Conservation (phyloP, 495 filamentous ascomycete species). For the Hypoxylon fragiforme region DNA sequence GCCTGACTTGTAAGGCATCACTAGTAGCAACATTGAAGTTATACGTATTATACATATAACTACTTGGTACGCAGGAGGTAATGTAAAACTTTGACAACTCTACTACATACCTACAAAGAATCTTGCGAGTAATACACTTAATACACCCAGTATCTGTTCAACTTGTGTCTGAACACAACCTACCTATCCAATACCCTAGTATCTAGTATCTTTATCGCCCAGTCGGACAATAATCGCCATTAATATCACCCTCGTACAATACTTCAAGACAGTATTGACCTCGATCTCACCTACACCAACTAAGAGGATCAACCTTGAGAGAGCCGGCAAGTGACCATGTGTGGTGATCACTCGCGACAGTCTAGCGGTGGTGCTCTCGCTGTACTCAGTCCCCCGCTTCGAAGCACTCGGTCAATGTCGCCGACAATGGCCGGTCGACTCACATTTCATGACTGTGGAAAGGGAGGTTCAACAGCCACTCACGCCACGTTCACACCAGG, state of each 20-base stretch:
- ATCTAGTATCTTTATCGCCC: no score
- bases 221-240: no score
- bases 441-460: constrained; percentile 32
- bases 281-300: not conserved
- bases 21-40: no score
- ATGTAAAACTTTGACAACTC: no score
- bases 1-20: no score
- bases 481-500: constrained; percentile 30
- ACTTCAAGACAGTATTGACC: no score
- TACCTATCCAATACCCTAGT: no score
- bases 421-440: constrained; percentile 25
- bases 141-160: not conserved
- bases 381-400: constrained; percentile 26
- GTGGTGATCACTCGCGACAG: constrained; percentile 21
- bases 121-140: not conserved
- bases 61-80: no score
- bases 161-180: no score
- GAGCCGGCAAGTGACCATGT: constrained; percentile 17
- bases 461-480: constrained; percentile 25
- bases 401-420: constrained; percentile 3
- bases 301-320: not conserved
- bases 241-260: no score
- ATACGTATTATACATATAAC: no score
- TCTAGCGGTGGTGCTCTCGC: constrained; percentile 38
- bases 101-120: not conserved